Base-by-base conservation (phyloP, 331 rosid genomes). In the Rhamnella rubrinervis region DNA sequence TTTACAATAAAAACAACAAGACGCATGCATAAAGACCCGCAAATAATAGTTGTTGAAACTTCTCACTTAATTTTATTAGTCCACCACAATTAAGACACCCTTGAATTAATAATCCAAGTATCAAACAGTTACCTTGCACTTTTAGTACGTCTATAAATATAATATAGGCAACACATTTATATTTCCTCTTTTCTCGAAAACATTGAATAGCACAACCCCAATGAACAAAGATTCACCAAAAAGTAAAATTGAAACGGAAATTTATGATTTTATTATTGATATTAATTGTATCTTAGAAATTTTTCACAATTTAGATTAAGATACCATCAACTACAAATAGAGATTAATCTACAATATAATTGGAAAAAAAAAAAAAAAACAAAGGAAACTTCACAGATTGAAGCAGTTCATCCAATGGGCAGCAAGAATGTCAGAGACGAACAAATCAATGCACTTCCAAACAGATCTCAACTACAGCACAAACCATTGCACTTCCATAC, bases 321-420 rank as follows among this genome's bases (percentile, higher is more conserved):
- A 68, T 19, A 62, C 61, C 31, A 57, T 21, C 80, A 70, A 68
- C 79, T 85, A 75, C 82, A 71, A 47, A 80, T 69, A 55, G 59
- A 61, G 75, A 59, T 74, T 41, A 53, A 72, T 87, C 86, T 81
- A 82, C 84, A 77, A 35, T 35, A 63, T 17, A 65, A n/a, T 31
- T 19, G 28, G 20, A 41, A 4, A 35, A 57, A 12, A 25, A 13
- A 37, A 25, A 35, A 53, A n/a, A 46, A 57, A 59, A 49, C 23
- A 67, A 46, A 71, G 14, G 21, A 55, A 51, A 51, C 68, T 56
- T 44, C 66, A 53, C 68, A 56, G 61, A 76, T 31, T 53, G 60
- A 47, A 55, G 28, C 62, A 67, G 28, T 58, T 15, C 18, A 39
- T 17, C 90, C 80, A 93, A 75, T 90, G 92, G 18, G 95, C 92